phyloP scores from a whole-genome alignment of 352 stramenopile species.

The Phytophthora ramorum region DNA sequence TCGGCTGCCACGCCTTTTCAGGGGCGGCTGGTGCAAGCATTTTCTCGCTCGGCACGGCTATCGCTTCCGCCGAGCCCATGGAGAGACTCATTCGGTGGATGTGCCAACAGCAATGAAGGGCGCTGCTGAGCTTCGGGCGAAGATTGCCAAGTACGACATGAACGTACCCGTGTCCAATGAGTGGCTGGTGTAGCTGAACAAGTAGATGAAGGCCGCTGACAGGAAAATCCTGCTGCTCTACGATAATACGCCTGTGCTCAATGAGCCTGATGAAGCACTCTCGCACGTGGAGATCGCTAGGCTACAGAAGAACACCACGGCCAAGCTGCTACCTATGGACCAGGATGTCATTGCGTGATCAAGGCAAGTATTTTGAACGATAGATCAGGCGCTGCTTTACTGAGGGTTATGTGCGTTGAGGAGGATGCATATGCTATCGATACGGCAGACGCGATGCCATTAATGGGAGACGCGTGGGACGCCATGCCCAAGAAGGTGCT shows the following conservation, averaged over 20 bases:
- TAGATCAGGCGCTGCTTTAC: background rate
- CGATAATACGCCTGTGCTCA: conserved; percentile 3
- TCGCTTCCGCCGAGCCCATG: background rate
- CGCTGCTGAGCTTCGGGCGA: background rate
- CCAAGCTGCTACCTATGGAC: conserved; percentile 5
- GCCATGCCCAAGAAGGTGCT: too few species aligned
- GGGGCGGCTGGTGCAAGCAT: background rate
- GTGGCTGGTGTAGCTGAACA: background rate
- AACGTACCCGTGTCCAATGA: background rate
- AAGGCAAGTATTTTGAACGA: conserved; percentile 2
- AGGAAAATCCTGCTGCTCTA: conserved; percentile 2
- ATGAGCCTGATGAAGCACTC: background rate
- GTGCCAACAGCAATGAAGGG: background rate
- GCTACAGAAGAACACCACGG: conserved; percentile 6
- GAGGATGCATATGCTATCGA: too few species aligned
- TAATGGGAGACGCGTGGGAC: too few species aligned
- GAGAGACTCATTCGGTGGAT: conserved; percentile 1
- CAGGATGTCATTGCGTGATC: conserved; percentile 2
- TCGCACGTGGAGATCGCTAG: background rate
- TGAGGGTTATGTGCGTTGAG: too few species aligned
- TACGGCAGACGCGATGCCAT: background rate
- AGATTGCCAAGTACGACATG: conserved; percentile 4
- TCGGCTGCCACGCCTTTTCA: background rate
- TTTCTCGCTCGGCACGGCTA: conserved; percentile 1
- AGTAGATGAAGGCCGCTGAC: background rate